Evolutionary conservation across 164 flowering plant genomes (phyloP), one percentile per base, ranked within the genome.

Genomic region (Chimonanthus praecox): DNA sequence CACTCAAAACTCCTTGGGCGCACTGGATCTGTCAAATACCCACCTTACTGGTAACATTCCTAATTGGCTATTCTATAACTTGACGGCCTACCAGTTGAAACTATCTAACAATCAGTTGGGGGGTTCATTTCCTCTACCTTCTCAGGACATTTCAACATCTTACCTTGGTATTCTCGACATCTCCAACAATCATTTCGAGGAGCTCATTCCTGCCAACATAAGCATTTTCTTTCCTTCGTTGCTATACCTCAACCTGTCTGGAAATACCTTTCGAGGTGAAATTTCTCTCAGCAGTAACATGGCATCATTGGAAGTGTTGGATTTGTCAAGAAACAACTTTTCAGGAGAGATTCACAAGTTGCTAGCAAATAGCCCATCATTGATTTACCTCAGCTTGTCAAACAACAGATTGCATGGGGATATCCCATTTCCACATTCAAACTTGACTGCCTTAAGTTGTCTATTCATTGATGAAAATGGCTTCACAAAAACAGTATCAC

Each of bases 211-310:
- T n/a, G 2, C 66, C 8, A 58, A 68, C 8, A 46, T 74, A 1
- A 72, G 67, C 7, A 3, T 9, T 9, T 18, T 58, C 21, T 33
- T 74, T 58, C 71, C 76, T 6, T 18, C 61, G 6, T 48, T 74
- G 51, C 58, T 6, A 0, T 0, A 3, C 51, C 43, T 74, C 8
- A 74, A 74, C 51, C 18, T 62, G 58, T 69, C 72, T 20, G 33
- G 18, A 60, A 74, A 69, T 47, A 13, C 46, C 16, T 21, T 74
- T 2, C 60, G 69, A 48, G 76, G 71, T 61, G 58, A 10, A 5
- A 69, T 74, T 8, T 72, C 76, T 20, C 44, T n/a, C 47, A 3
- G 11, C 16, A 1, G 18, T 47, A 45, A 46, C 58, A 1, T 15
- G 33, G 15, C 18, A 20, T 3, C 6, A 2, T 21, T 65, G 11